These are phyloP conservation scores for Solanum arcanum DNA, from an alignment of 257 asterid genomes.

Conservation along the genomic window DNA sequence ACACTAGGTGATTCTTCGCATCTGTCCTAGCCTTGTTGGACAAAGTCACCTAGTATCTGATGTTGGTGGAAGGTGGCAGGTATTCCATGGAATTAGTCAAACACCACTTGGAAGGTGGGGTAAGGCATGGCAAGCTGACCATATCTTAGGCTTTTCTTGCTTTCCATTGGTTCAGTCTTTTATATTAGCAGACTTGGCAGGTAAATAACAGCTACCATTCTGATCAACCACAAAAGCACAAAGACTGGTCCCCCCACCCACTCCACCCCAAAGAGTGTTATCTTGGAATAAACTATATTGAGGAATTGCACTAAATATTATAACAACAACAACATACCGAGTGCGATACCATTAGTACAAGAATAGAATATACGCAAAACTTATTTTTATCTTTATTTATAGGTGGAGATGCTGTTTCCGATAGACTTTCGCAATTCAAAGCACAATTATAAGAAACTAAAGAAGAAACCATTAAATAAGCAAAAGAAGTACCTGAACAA, in stretches of 20 bases:
- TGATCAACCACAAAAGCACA: neutral
- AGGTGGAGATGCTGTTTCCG: neutral
- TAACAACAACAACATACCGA: neutral
- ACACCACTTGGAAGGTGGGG: neutral
- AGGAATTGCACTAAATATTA: neutral
- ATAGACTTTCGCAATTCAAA: neutral
- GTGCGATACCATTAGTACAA: neutral
- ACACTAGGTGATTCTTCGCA: no score
- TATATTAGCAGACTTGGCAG: neutral
- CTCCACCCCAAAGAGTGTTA: neutral
- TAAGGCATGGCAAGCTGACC: neutral
- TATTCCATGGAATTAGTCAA: neutral
- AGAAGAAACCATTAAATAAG: neutral
- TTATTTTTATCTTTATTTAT: neutral
- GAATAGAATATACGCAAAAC: neutral
- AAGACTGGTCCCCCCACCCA: neutral
- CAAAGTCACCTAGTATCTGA: neutral
- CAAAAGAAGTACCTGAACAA: constrained; percentile 60
- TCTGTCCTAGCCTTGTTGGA: neutral
- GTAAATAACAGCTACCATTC: neutral
- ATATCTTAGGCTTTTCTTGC: neutral
- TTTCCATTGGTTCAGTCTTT: neutral
- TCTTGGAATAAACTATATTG: neutral
- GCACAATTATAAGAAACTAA: neutral
- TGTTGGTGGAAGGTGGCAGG: neutral